These are phyloP conservation scores for Halophytophthora polymorphica DNA, from an alignment of 352 stramenopile genomes.

Conservation along the genomic window DNA sequence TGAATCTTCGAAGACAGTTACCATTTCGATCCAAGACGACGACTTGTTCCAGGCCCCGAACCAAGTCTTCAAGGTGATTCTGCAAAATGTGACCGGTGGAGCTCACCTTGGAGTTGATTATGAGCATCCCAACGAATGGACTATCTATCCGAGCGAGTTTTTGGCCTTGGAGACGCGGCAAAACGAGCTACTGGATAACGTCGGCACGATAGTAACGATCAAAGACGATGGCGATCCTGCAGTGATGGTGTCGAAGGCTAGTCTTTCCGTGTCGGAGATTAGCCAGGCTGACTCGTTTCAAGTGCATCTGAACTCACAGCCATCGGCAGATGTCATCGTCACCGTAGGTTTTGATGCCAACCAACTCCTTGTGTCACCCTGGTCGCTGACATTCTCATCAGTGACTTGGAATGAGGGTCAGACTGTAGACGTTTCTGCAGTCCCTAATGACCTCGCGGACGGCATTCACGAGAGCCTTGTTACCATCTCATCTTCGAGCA, in stretches of 20 bases:
- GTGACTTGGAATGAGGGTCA: constrained; percentile 40
- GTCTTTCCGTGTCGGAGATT: constrained; percentile 64
- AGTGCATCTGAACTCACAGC: constrained; percentile 49
- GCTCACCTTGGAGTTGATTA: constrained; percentile 63
- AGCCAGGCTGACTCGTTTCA: constrained; percentile 50
- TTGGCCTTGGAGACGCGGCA: constrained; percentile 37
- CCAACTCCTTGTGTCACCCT: constrained; percentile 23
- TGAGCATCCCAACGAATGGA: constrained; percentile 57
- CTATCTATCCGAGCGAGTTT: constrained; percentile 32
- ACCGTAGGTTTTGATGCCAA: constrained; percentile 3
- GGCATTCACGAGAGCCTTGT: constrained; percentile 36
- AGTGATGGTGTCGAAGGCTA: constrained; percentile 62
- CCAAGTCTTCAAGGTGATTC: constrained; percentile 58
- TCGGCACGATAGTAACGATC: constrained; percentile 69
- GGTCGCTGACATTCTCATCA: constrained; percentile 37
- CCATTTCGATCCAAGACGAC: constrained; percentile 56
- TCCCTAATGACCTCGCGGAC: constrained; percentile 35
- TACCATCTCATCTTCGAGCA: constrained; percentile 28
- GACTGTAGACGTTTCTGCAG: constrained; percentile 24
- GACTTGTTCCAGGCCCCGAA: constrained; percentile 61
- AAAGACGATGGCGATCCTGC: constrained; percentile 59
- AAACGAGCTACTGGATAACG: constrained; percentile 45
- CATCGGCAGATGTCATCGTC: constrained; percentile 39
- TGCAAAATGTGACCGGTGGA: constrained; percentile 43
- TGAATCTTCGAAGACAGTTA: constrained; percentile 38